Evolutionary conservation across 768 basidiomycete species (phyloP).

Genomic region (Leccinum obscurum): DNA sequence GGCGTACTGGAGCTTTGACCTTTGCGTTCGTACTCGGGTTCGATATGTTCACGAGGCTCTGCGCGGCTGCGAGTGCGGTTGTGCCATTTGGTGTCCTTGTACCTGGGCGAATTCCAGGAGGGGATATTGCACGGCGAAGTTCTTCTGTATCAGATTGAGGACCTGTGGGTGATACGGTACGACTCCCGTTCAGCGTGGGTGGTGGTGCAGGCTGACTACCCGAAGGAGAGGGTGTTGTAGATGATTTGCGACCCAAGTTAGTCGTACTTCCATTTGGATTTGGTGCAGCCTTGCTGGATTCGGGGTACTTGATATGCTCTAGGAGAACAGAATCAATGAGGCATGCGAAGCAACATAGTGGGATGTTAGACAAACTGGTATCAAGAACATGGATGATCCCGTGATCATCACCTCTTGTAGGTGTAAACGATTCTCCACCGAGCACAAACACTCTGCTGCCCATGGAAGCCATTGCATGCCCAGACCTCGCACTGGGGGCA

Average conservation of each 20-base stretch:
- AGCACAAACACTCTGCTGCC: constrained; percentile 89
- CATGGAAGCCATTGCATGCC: constrained; percentile 97
- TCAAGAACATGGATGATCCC: constrained; percentile 88
- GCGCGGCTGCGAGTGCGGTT: constrained; percentile 8
- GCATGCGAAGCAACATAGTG: background rate
- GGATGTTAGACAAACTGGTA: constrained; percentile 66
- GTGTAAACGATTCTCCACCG: constrained; percentile 88
- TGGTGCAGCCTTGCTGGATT: constrained; percentile 46
- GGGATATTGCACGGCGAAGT: constrained; percentile 66
- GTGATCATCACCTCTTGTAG: constrained; percentile 75
- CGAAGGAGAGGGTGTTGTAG: constrained; percentile 39
- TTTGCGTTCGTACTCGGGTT: constrained; percentile 39
- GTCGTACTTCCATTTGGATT: constrained; percentile 28
- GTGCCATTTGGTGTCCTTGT: constrained; percentile 37
- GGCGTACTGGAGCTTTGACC: constrained; percentile 52
- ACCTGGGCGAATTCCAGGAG: constrained; percentile 46
- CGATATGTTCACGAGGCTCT: constrained; percentile 10
- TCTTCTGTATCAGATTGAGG: constrained; percentile 53
- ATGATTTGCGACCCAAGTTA: constrained; percentile 48
- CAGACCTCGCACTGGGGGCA: constrained; percentile 86
- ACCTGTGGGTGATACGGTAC: constrained; percentile 67
- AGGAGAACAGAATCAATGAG: constrained; percentile 6
- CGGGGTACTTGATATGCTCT: constrained; percentile 96
- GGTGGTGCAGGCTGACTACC: constrained; percentile 30
- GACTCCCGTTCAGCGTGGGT: constrained; percentile 35